Base-by-base conservation (phyloP, 208 protist genomes). In the Spongospora subterranea region DNA sequence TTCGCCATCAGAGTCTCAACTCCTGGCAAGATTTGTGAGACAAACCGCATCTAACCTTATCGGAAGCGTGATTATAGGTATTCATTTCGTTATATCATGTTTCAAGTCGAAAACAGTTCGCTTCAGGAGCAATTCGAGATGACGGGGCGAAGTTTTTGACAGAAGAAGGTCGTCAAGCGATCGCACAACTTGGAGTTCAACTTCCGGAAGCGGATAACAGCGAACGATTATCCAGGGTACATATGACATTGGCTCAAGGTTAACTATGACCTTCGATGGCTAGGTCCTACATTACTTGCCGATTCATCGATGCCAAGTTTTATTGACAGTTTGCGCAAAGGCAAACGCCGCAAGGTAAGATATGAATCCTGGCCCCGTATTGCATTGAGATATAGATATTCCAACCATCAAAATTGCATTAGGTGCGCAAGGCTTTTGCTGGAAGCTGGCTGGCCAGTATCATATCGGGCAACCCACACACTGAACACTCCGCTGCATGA, bases 401-500 rank as follows among this genome's bases (percentile, higher is more conserved):
- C n/a, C n/a, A n/a, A n/a, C n/a, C n/a, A n/a, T n/a, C n/a, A 82
- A 43, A 6, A 60, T 24, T 60, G 6, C 13, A 29, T 24, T n/a
- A 82, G 71, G 13, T 82, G 71, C n/a, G 71, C 71, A 20, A 6
- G 71, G 6, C n/a, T 82, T 6, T 43, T 82, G 35, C 71, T 82
- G 6, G 71, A 82, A 82, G n/a, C 71, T 45, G 71, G 71, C 6
- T 82, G 71, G 71, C 71, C 71, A 43, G 71, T 82, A 43, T 82
- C 71, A 20, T 35, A 45, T 82, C n/a, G 40, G 6, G 71, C 71
- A n/a, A 35, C n/a, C n/a, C 71, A 82, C n/a, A 82, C 71, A 35
- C n/a, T 45, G 71, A 82, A 82, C n/a, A 82, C 71, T 35, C 71
- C 71, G 13, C n/a, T 82, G 71, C 71, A 82, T 43, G 71, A 82